phyloP scores from a whole-genome alignment of 2,329 filamentous ascomycete genomes.

The Talaromyces sp. region DNA sequence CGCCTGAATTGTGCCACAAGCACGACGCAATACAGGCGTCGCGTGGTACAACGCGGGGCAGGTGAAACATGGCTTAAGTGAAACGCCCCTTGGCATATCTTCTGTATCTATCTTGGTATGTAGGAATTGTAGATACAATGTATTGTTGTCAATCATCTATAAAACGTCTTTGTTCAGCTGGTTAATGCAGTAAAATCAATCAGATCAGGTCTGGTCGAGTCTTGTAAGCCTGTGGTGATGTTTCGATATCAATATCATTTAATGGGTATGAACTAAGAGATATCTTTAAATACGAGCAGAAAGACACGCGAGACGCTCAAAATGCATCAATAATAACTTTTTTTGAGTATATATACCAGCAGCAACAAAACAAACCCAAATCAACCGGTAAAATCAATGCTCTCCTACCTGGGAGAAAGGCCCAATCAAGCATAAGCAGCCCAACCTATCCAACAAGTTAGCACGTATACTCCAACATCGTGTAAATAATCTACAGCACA shows the following conservation, averaged over 20 bases:
- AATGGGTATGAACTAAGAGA: background rate
- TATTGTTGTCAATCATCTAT: background rate
- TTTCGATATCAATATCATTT: background rate
- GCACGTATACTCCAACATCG: slow-evolving; percentile 7
- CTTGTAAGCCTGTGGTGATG: background rate
- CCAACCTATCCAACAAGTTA: slow-evolving; percentile 36
- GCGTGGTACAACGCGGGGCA: background rate
- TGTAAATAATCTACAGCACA: slow-evolving; percentile 20
- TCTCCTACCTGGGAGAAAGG: background rate
- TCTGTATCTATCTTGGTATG: slow-evolving; percentile 2
- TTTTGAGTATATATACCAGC: background rate
- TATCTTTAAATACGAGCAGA: background rate
- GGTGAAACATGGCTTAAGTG: background rate
- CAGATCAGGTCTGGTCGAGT: background rate
- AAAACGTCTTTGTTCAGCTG: background rate
- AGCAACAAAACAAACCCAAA: background rate
- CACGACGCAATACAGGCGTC: background rate
- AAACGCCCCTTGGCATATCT: background rate
- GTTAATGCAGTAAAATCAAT: too few species aligned
- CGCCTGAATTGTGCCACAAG: background rate
- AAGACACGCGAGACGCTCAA: background rate
- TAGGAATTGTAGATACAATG: slow-evolving; percentile 2
- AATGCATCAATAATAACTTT: slow-evolving; percentile 1
- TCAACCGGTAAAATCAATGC: background rate
- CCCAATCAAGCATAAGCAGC: slow-evolving; percentile 37